A percentile compares a stretch with the other conserved stretches of the same genome.
phyloP scores from a whole-genome alignment of 1,284 basidiomycete species.

The Inonotus obliquus region DNA sequence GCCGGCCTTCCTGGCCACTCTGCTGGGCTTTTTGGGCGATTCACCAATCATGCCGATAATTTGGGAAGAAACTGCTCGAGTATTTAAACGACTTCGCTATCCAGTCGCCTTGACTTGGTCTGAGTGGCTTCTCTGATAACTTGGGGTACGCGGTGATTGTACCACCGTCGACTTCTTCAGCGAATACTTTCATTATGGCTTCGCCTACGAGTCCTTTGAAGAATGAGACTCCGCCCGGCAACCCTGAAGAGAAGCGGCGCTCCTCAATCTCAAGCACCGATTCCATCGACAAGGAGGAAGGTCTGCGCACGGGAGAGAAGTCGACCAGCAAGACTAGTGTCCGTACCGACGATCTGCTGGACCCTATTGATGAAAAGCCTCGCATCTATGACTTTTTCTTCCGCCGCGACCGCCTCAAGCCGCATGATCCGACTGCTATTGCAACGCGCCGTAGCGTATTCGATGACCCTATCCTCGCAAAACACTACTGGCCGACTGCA shows the following conservation, averaged over 20 bases:
- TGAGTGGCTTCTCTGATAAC: background rate
- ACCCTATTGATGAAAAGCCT: slow-evolving; percentile 19
- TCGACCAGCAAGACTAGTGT: background rate
- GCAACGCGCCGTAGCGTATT: slow-evolving; percentile 54
- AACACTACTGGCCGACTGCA: slow-evolving; percentile 51
- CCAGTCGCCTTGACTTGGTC: background rate
- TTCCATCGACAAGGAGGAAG: background rate
- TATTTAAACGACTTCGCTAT: background rate
- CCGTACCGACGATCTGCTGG: slow-evolving; percentile 10
- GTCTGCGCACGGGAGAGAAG: background rate
- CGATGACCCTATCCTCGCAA: slow-evolving; percentile 49
- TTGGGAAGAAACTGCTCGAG: background rate
- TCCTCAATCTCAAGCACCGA: background rate
- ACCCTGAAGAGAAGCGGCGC: background rate
- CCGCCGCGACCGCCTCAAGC: slow-evolving; percentile 18
- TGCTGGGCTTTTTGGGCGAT: background rate
- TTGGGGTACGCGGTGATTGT: background rate
- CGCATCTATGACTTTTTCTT: slow-evolving; percentile 20
- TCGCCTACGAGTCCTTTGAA: background rate
- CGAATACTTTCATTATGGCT: background rate
- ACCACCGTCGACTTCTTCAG: background rate
- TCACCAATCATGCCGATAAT: slow-evolving; percentile 1
- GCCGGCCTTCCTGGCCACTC: background rate
- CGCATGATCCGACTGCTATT: slow-evolving; percentile 38
- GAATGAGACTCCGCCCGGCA: background rate